These are phyloP conservation scores for Volvariella volvacea DNA, from an alignment of 1,284 basidiomycete species.

Conservation along the genomic window DNA sequence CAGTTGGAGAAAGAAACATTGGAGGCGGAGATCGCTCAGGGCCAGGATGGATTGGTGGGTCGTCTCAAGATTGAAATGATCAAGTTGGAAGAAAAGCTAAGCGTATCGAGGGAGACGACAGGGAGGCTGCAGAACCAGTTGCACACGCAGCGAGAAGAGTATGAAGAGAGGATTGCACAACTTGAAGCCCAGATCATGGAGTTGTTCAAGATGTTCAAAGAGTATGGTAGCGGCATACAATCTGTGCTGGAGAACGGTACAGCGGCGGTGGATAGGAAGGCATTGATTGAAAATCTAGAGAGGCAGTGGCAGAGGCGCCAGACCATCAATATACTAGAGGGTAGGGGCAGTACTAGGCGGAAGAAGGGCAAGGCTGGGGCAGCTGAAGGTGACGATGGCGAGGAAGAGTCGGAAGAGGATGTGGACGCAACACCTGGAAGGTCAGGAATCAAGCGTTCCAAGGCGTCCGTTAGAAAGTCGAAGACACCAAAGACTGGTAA, in stretches of 20 bases:
- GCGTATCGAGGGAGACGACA: constrained; percentile 73
- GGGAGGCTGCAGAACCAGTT: constrained; percentile 74
- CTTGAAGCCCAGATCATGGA: constrained; percentile 93
- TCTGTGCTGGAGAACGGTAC: constrained; percentile 58
- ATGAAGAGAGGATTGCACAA: constrained; percentile 84
- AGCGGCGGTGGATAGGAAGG: constrained; percentile 65
- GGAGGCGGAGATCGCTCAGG: constrained; percentile 76
- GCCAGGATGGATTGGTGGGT: constrained; percentile 81
- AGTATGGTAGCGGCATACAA: constrained; percentile 72
- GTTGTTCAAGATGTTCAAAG: constrained; percentile 87
- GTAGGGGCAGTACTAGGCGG: constrained; percentile 39
- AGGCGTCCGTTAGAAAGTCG: constrained; percentile 24
- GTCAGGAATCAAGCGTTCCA: constrained; percentile 30
- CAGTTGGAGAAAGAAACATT: constrained; percentile 71
- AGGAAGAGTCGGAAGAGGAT: constrained; percentile 36
- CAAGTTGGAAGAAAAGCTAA: constrained; percentile 77
- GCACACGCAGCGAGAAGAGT: constrained; percentile 73
- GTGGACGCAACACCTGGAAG: constrained; percentile 49
- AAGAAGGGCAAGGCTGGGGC: constrained; percentile 23
- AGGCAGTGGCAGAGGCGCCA: constrained; percentile 80
- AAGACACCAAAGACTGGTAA: constrained; percentile 18
- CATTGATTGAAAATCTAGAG: constrained; percentile 76
- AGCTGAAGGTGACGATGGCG: constrained; percentile 30
- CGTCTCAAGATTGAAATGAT: constrained; percentile 70
- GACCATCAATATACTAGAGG: constrained; percentile 84